phyloP scores from a whole-genome alignment of 805 yeast genomes.

The Candida silvicultrix region DNA sequence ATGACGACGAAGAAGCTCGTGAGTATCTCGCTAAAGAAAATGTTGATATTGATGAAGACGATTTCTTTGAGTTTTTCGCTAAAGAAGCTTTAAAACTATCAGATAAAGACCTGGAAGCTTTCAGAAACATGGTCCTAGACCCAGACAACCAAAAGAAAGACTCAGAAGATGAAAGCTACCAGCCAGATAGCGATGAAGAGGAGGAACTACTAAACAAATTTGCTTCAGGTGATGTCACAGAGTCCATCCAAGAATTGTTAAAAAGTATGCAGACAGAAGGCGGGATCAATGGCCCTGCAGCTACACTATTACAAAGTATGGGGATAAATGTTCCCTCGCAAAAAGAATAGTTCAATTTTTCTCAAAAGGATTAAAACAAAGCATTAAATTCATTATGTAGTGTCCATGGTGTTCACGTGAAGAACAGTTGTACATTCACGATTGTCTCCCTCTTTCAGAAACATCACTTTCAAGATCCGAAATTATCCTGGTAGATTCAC shows the following conservation, averaged over 20 bases:
- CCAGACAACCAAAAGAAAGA: slow-evolving; percentile 16
- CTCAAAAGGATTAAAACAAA: neutral
- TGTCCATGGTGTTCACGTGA: too few relatives aligned
- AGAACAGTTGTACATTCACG: too few relatives aligned
- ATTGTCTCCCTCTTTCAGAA: slow-evolving; percentile 8
- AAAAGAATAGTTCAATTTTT: too few relatives aligned
- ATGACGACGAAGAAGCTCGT: slow-evolving; percentile 19
- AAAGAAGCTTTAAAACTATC: slow-evolving; percentile 45
- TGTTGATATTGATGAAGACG: slow-evolving; percentile 55
- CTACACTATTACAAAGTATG: slow-evolving; percentile 26
- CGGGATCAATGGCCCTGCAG: slow-evolving; percentile 29
- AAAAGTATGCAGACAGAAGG: slow-evolving; percentile 21
- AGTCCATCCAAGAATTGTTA: slow-evolving; percentile 20
- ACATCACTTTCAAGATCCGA: slow-evolving; percentile 20
- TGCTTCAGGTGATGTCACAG: slow-evolving; percentile 3
- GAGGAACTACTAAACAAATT: slow-evolving; percentile 9
- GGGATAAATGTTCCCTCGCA: slow-evolving; percentile 13
- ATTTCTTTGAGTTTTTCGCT: slow-evolving; percentile 59
- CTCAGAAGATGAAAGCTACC: slow-evolving; percentile 9
- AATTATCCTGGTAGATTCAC: slow-evolving; percentile 16
- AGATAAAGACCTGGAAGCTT: slow-evolving; percentile 37
- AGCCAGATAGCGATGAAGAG: slow-evolving; percentile 12
- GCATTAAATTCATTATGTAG: neutral
- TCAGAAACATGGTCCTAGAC: slow-evolving; percentile 16
- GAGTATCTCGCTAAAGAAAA: slow-evolving; percentile 27